Evolutionary conservation across 805 yeast species (phyloP), one percentile per base, ranked within the genome.

Genomic region (Yarrowia yakushimensis): DNA sequence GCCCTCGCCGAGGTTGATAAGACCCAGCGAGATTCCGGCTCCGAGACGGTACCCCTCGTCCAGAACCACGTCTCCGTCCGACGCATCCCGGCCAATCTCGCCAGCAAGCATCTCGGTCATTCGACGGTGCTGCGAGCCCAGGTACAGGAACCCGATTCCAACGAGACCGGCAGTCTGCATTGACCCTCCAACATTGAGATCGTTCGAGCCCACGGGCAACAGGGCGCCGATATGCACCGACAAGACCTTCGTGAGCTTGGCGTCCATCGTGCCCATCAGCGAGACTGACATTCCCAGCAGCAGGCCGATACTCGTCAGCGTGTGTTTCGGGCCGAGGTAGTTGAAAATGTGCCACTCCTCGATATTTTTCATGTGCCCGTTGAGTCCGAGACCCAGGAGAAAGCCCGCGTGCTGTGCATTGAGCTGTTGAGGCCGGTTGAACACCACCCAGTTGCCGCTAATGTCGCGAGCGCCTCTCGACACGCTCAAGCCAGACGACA

Each of bases 341-440:
- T 93, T 92, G 72, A 90, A 94, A 30, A 93, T 88, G 71, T 92
- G 97, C 97, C 98, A 94, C 72, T 94, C 97, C 69, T 93, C 98
- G 25, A 94, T 75, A 42, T 80, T 79, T 63, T 82, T 84, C 68
- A 94, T 75, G 71, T 92, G 97, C 0, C 98, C 98, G 73, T 90
- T 90, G 30, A 94, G 76, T 0, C 99, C 99, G 25, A 94, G 77
- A 0, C 97, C 99, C 18, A 90, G 74, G n/a, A 94, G 74, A 67
- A 94, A 91, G 0, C 99, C 99, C 22, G 97, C 97, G 76, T 92
- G 97, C 65, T 89, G 92, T 0, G 96, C 82, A 67, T 83, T 85
- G 31, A 88, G 72, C n/a, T 76, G 79, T 0, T 81, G 80, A 0
- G 97, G 97, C 67, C 85, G 87, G 68, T 90, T 90, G 71, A 88